Conservation (phyloP, 495 filamentous ascomycete genomes). For the Tuber melanosporum region DNA sequence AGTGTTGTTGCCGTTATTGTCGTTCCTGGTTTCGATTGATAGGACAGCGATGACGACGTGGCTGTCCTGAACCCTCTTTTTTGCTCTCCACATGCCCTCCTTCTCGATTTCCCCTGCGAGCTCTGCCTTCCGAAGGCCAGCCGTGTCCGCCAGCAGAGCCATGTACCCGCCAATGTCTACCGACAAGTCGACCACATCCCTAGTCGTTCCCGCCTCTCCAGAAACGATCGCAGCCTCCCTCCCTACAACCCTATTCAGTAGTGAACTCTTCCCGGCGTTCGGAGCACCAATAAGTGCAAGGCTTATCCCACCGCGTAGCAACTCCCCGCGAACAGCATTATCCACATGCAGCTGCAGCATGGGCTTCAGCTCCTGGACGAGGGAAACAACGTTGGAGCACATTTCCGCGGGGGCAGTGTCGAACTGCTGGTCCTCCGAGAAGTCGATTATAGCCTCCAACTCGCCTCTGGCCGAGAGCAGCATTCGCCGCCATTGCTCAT, state of each 20-base stretch:
- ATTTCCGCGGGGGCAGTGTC: constrained; percentile 75
- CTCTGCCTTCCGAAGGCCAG: constrained; percentile 59
- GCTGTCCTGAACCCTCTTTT: constrained; percentile 69
- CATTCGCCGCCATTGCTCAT: constrained; percentile 74
- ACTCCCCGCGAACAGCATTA: constrained; percentile 75
- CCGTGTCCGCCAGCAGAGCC: constrained; percentile 85
- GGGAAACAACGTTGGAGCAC: constrained; percentile 57
- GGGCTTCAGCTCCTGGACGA: constrained; percentile 54
- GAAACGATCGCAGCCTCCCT: constrained; percentile 93
- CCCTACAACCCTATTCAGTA: constrained; percentile 87
- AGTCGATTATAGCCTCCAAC: constrained; percentile 92
- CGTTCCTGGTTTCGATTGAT: constrained; percentile 53
- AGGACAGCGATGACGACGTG: constrained; percentile 80
- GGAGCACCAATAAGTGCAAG: constrained; percentile 83
- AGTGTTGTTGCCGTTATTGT: constrained; percentile 28
- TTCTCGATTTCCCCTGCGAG: constrained; percentile 63
- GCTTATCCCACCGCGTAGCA: constrained; percentile 77
- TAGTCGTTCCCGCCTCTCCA: constrained; percentile 80
- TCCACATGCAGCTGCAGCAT: constrained; percentile 61
- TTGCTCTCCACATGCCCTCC: constrained; percentile 86
- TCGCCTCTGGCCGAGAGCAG: constrained; percentile 79
- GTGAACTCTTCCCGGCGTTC: constrained; percentile 90
- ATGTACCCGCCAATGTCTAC: constrained; percentile 85
- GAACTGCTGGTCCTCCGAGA: constrained; percentile 94
- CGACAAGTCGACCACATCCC: constrained; percentile 88